Evolutionary conservation across 2,329 filamentous ascomycete species (phyloP), one percentile per base, ranked within the genome.

Genomic region (Cladorrhinum sp.): DNA sequence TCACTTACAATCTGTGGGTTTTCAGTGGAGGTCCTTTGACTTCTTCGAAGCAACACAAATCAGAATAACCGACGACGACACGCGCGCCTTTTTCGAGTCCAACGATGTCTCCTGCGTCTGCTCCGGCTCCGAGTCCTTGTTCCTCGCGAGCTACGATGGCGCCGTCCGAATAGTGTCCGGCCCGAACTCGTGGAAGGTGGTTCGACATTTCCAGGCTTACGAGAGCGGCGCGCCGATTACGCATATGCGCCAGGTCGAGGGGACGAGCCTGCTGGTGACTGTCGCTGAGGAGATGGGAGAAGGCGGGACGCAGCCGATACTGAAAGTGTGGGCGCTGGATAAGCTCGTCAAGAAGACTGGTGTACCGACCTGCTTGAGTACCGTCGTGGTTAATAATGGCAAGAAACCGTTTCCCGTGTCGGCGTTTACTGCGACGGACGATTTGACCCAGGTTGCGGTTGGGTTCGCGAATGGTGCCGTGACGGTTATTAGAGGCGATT

Each of bases 291-390:
- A 28, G 12, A 28, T 16, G 21, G 24, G 21, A 21, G 49, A 24
- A 12, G 54, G 54, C 2, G 54, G 54, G 20, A 26, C 23, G 3
- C 92, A 98, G 69, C 94, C 95, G 0, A 83, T 94, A 20, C 77
- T 99, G 62, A 98, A 96, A 74, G 94, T 98, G n/a, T 99, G 95
- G 95, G 94, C 92, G 21, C 80, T 99, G 68, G 93, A 98, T 73
- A 96, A 93, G 76, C 83, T 89, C 3, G 92, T 96, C 67, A 98
- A 95, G 82, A 98, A 96, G 82, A 96, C 91, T 3, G 92, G 92
- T 48, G 80, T 89, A 64, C 95, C 95, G 16, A 91, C 88, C 42
- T 98, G 95, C 73, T 82, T 96, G 66, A 96, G 91, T 71, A 95
- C 89, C 1, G 77, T 97, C 56, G 86, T 83, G 21, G 89, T 99